Conservation (phyloP, 2,329 filamentous ascomycete genomes). For the Paraphaeosphaeria sporulosa region DNA sequence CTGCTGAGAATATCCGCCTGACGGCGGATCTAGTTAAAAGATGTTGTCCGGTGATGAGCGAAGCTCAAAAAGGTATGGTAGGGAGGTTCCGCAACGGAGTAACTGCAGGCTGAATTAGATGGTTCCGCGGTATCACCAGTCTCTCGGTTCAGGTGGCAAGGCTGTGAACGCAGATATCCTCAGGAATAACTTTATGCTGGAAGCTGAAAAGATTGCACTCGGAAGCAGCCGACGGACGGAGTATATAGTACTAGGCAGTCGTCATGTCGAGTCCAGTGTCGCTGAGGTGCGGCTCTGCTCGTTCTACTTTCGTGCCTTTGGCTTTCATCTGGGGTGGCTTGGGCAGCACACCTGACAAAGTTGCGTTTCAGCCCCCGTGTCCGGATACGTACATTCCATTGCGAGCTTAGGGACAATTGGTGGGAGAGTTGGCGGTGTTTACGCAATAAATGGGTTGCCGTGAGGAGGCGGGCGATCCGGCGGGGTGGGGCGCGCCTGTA, state of each 20-base stretch:
- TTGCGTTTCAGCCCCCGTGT: neutral
- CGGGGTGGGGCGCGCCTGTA: neutral
- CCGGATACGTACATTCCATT: neutral
- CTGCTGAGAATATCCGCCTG: neutral
- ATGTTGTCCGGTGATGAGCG: too few relatives aligned
- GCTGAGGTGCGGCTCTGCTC: neutral
- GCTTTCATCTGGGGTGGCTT: conserved; percentile 5
- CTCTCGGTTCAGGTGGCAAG: neutral
- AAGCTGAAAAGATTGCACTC: neutral
- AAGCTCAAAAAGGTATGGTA: neutral
- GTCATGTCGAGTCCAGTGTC: neutral
- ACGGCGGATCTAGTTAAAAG: too few relatives aligned
- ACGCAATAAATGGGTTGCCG: neutral
- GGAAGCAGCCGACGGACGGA: neutral
- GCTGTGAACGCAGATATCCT: neutral
- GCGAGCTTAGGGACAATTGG: neutral
- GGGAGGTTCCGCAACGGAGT: neutral
- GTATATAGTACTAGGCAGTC: neutral
- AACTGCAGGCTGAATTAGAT: neutral
- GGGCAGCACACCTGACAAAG: neutral
- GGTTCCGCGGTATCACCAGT: neutral
- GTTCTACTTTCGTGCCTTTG: neutral
- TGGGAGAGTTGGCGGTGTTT: neutral
- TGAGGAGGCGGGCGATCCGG: neutral
- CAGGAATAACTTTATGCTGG: neutral